phyloP scores from a whole-genome alignment of 768 basidiomycete genomes.

The Termitomyces sp. region DNA sequence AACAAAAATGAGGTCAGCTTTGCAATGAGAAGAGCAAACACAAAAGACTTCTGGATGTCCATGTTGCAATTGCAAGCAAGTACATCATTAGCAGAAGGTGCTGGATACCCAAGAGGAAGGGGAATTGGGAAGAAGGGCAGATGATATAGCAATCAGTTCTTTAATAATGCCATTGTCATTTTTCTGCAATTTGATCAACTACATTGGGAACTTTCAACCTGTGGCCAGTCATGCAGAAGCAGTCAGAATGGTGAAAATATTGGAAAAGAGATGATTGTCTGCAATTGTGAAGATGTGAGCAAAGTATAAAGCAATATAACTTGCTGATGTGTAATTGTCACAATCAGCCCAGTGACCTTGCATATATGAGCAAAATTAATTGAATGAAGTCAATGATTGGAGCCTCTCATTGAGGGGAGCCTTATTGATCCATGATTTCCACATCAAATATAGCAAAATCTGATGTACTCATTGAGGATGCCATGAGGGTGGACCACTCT shows the following conservation, averaged over 20 bases:
- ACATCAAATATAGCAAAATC: not conserved
- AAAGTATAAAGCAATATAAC: not conserved
- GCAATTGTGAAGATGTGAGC: not conserved
- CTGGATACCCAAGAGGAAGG: not conserved
- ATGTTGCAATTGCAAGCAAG: not conserved
- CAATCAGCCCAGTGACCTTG: not conserved
- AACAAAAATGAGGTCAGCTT: not conserved
- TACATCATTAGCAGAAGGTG: not conserved
- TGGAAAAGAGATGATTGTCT: not conserved
- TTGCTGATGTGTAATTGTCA: not conserved
- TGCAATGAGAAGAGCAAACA: not conserved
- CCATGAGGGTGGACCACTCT: not conserved
- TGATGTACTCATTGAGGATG: not conserved
- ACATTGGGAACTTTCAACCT: not conserved
- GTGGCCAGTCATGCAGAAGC: not conserved
- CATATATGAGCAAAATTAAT: not conserved
- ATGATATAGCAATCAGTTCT: not conserved
- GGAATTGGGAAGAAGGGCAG: not conserved
- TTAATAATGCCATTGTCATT: not conserved
- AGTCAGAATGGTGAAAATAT: not conserved
- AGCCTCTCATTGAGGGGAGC: no score
- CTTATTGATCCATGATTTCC: not conserved
- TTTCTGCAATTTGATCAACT: not conserved
- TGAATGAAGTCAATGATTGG: not conserved
- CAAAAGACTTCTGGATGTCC: not conserved